A percentile compares a stretch with the other conserved stretches of the same genome.
Evolutionary conservation across 352 stramenopile species (phyloP).

Genomic region (Vaucheria bursata): DNA sequence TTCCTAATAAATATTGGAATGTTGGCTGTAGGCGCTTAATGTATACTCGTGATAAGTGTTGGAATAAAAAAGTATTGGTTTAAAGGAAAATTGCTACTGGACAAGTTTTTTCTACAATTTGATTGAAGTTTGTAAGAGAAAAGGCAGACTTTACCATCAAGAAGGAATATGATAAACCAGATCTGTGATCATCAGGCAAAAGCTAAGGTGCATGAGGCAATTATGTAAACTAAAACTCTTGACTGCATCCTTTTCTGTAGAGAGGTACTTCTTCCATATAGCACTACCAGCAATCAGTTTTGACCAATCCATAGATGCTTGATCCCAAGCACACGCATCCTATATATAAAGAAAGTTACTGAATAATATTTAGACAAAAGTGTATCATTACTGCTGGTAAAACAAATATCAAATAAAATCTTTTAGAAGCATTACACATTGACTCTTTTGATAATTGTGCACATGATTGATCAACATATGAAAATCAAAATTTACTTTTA

Average conservation of each 20-base stretch:
- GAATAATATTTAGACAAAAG: too few species aligned
- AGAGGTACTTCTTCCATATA: slow-evolving; percentile 15
- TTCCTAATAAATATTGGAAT: too few species aligned
- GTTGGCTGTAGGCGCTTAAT: too few species aligned
- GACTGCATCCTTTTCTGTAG: neutral
- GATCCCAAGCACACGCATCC: slow-evolving; percentile 34
- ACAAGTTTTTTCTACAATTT: neutral
- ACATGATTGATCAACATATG: too few species aligned
- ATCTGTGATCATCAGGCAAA: neutral
- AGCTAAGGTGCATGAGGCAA: neutral
- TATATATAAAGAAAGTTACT: too few species aligned
- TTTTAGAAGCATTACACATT: too few species aligned
- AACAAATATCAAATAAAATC: too few species aligned
- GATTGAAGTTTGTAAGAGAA: neutral
- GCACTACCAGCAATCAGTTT: slow-evolving; percentile 11
- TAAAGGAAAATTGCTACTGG: neutral
- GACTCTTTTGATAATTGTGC: too few species aligned
- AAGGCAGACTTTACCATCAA: neutral
- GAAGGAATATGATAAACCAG: neutral
- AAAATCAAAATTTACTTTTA: too few species aligned
- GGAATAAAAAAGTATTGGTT: too few species aligned
- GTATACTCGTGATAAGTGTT: too few species aligned
- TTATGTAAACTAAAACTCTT: neutral
- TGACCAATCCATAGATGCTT: slow-evolving; percentile 19
- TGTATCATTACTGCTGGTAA: too few species aligned